These are phyloP conservation scores for Sporothrix luriei DNA, from an alignment of 2,329 filamentous ascomycete species.

Conservation along the genomic window DNA sequence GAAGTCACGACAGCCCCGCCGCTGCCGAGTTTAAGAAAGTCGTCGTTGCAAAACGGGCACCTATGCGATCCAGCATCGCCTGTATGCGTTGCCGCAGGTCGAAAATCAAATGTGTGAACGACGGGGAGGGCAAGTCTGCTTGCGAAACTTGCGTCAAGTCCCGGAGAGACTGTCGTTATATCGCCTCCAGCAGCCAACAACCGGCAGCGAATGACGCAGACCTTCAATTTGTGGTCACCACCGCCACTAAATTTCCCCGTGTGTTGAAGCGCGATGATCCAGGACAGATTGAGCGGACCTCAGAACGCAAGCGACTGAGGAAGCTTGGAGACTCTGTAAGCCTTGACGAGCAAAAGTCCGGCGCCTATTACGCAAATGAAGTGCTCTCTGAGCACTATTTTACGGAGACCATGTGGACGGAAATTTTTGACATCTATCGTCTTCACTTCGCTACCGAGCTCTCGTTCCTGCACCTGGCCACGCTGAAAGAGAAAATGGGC, in stretches of 20 bases:
- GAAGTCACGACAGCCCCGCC: neutral
- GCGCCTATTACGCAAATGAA: conserved; percentile 54
- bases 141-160: conserved; percentile 75
- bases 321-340: conserved; percentile 50
- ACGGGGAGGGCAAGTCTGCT: conserved; percentile 64
- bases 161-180: conserved; percentile 73
- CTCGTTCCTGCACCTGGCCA: conserved; percentile 69
- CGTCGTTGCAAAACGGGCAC: conserved; percentile 46
- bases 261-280: conserved; percentile 48
- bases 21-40: conserved; percentile 46
- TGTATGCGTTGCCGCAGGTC: conserved; percentile 75
- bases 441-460: conserved; percentile 72
- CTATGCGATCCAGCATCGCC: conserved; percentile 77
- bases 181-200: conserved; percentile 48
- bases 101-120: conserved; percentile 87
- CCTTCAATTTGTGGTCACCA: conserved; percentile 17
- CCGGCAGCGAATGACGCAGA: conserved; percentile 2
- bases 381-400: conserved; percentile 64
- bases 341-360: conserved; percentile 45
- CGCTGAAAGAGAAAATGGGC: conserved; percentile 58
- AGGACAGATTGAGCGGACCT: conserved; percentile 44
- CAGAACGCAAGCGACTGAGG: conserved; percentile 55
- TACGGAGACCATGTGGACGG: conserved; percentile 66
- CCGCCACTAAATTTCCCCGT: conserved; percentile 35
- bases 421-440: conserved; percentile 70